Base-by-base conservation (phyloP, 306 rosid species). In the Vicia villosa region DNA sequence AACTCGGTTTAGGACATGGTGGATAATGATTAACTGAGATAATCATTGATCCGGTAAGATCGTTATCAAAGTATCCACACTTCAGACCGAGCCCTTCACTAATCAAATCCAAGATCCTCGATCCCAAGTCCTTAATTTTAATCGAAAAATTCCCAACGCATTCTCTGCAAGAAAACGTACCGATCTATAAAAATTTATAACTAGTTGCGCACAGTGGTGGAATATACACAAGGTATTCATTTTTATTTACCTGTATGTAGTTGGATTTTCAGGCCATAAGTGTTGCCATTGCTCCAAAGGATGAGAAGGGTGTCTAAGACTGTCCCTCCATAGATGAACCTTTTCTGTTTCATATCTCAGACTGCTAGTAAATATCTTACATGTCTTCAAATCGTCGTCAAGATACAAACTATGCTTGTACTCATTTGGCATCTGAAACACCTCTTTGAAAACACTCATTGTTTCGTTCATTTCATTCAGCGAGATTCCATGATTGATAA, bases 1-100 rank as follows among this genome's bases (percentile, higher is more conserved):
- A 65, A 70, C 74, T 80, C 50, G 84, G 80, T 8, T 75, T 66
- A 3, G 84, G 84, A 41, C 80, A 75, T 4, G 74, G 55, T 15
- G 80, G 80, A 59, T 80, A 70, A 20, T 58, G 67, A 70, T 58
- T 62, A 21, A 60, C 16, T 12, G 15, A 0, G 11, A 65, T 2
- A 5, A 4, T 0, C 75, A 70, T 26, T 24, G 74, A 21, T 37
- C 54, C 72, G 19, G 67, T 42, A 13, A 80, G 74, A 43, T 71
- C 78, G 0, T 65, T 37, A 0, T 70, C 78, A 51, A 75, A 74
- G 59, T 65, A 76, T n/a, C 45, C 74, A 71, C 19, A 0, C 24
- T 77, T 30, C 1, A 78, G 55, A 56, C 58, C 74, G 15, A 66
- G 56, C 16, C 82, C 82, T 66, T 78, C 78, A 50, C 69, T 22